Evolutionary conservation across 768 basidiomycete species (phyloP).

Genomic region (Boletus rufocinnamomeus): DNA sequence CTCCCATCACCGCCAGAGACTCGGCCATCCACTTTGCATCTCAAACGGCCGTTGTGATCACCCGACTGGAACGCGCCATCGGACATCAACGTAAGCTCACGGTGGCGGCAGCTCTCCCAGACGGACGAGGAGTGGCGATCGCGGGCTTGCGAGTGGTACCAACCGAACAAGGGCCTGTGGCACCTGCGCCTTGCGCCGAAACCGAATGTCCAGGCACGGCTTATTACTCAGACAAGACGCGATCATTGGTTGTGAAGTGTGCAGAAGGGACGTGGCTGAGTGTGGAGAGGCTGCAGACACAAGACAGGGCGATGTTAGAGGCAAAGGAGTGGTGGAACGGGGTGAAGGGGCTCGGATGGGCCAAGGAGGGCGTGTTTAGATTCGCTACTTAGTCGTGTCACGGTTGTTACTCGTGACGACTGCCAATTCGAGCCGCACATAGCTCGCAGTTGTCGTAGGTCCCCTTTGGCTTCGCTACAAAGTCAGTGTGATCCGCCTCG

Average conservation of each 20-base stretch:
- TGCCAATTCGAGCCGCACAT: conserved; percentile 13
- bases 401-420: conserved; percentile 21
- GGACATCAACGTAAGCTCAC: conserved; percentile 33
- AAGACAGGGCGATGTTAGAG: conserved; percentile 53
- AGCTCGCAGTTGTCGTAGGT: not conserved
- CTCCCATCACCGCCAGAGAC: conserved; percentile 30
- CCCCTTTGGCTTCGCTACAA: conserved; percentile 7
- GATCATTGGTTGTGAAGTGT: conserved; percentile 56
- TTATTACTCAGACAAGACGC: conserved; percentile 40
- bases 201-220: conserved; percentile 44
- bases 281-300: conserved; percentile 60
- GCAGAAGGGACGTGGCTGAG: conserved; percentile 51
- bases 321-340: conserved; percentile 85
- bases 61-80: conserved; percentile 29
- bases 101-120: conserved; percentile 25
- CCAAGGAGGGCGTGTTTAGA: conserved; percentile 18
- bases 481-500: conserved; percentile 18
- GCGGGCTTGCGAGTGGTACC: conserved; percentile 22
- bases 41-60: conserved; percentile 23
- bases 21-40: conserved; percentile 20
- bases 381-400: conserved; percentile 19
- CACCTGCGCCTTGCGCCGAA: not conserved
- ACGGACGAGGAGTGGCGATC: conserved; percentile 28
- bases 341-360: conserved; percentile 38
- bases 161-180: not conserved